These are phyloP conservation scores for Cystoderma amianthinum DNA, from an alignment of 768 basidiomycete species.

Conservation along the genomic window DNA sequence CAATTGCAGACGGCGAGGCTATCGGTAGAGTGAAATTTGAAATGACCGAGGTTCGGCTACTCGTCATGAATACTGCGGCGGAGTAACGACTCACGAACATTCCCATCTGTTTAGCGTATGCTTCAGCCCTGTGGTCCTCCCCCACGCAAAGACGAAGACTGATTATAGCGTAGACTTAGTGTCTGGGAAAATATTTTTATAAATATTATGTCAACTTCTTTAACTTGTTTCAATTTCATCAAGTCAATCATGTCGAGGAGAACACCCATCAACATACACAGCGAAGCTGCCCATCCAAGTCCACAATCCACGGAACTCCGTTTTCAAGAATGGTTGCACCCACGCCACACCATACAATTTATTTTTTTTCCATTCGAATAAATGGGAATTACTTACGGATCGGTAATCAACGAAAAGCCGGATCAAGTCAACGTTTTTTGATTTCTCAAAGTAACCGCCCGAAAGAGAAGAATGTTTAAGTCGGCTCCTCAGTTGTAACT, in stretches of 20 bases:
- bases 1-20: constrained; percentile 93
- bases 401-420: too few species aligned
- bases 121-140: constrained; percentile 92
- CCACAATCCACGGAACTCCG: background rate
- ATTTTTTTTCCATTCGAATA: too few species aligned
- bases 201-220: background rate
- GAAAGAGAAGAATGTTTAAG: too few species aligned
- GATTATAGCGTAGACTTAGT: background rate
- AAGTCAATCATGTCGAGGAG: background rate
- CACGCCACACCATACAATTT: too few species aligned
- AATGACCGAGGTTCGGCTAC: constrained; percentile 77
- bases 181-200: background rate
- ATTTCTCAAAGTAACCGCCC: too few species aligned
- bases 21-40: constrained; percentile 87
- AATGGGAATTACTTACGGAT: too few species aligned
- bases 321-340: background rate
- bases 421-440: too few species aligned
- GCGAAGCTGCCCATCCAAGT: background rate
- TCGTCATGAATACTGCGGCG: constrained; percentile 4
- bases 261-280: background rate
- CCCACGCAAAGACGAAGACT: constrained; percentile 83
- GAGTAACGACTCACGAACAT: constrained; percentile 4
- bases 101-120: constrained; percentile 58
- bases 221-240: background rate
- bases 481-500: too few species aligned